phyloP scores from a whole-genome alignment of 805 yeast genomes.

The Scheffersomyces lignosus region DNA sequence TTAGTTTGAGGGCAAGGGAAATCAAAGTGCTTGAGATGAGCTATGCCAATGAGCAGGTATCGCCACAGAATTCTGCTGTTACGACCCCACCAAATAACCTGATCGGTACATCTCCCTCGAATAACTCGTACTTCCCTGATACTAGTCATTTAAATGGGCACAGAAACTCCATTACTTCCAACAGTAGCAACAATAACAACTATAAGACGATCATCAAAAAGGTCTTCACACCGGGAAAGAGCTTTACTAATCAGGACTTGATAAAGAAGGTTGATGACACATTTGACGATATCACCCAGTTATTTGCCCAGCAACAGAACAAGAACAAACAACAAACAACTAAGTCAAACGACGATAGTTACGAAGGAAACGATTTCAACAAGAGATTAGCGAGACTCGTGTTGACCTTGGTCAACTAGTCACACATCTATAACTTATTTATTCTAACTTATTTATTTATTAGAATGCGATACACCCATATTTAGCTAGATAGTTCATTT shows the following conservation, averaged over 20 bases:
- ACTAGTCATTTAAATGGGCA: not conserved
- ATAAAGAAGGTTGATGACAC: conserved; percentile 26
- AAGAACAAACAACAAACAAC: not conserved
- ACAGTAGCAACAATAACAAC: conserved; percentile 9
- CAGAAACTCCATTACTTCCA: not conserved
- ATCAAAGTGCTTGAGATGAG: conserved; percentile 45
- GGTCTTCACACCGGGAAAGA: conserved; percentile 34
- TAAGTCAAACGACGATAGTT: not conserved
- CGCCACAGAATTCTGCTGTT: not conserved
- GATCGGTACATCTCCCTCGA: too few relatives aligned
- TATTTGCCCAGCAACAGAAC: conserved; percentile 14
- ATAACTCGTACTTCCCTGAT: not conserved
- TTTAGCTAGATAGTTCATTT: too few relatives aligned
- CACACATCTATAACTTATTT: too few relatives aligned
- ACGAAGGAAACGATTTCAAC: conserved; percentile 1
- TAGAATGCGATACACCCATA: too few relatives aligned
- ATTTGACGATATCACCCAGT: conserved; percentile 26
- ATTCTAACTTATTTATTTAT: too few relatives aligned
- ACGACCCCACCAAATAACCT: not conserved
- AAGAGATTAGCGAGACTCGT: conserved; percentile 8
- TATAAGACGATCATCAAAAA: conserved; percentile 39
- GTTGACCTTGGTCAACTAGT: conserved; percentile 4
- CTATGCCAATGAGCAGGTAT: conserved; percentile 3
- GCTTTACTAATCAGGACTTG: conserved; percentile 30
- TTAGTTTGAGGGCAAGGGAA: conserved; percentile 46